Percentiles rank a stretch among this genome's conserved stretches.
Conservation (phyloP, 306 rosid genomes). For the Ochetophila trinervis region DNA sequence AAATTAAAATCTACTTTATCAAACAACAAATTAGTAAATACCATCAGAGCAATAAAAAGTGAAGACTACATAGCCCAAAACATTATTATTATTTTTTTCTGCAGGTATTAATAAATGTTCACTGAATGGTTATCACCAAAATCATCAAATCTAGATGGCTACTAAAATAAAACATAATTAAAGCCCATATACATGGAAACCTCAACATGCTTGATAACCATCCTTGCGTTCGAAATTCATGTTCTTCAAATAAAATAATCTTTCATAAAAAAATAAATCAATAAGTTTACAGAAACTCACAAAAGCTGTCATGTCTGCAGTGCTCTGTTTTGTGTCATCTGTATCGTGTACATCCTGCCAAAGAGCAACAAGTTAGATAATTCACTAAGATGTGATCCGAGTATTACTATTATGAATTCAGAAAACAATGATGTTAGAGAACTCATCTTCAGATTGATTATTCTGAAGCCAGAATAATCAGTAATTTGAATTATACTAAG, state of each 20-base stretch:
- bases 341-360: constrained; percentile 47
- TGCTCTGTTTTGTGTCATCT: constrained; percentile 46
- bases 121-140: neutral
- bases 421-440: neutral
- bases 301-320: constrained; percentile 52
- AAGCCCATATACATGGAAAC: neutral
- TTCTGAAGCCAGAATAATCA: neutral
- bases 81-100: no score
- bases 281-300: constrained; percentile 25
- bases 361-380: constrained; percentile 16
- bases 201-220: neutral
- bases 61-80: neutral
- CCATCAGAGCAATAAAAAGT: neutral
- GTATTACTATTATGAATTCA: neutral
- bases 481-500: neutral
- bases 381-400: neutral
- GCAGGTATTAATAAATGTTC: no score
- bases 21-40: no score
- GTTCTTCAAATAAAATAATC: neutral
- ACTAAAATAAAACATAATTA: neutral
- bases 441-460: neutral
- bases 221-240: neutral
- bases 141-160: neutral
- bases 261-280: neutral
- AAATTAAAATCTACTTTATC: no score